Evolutionary conservation across 805 yeast species (phyloP).

Genomic region (Grigorovia transvaalensis): DNA sequence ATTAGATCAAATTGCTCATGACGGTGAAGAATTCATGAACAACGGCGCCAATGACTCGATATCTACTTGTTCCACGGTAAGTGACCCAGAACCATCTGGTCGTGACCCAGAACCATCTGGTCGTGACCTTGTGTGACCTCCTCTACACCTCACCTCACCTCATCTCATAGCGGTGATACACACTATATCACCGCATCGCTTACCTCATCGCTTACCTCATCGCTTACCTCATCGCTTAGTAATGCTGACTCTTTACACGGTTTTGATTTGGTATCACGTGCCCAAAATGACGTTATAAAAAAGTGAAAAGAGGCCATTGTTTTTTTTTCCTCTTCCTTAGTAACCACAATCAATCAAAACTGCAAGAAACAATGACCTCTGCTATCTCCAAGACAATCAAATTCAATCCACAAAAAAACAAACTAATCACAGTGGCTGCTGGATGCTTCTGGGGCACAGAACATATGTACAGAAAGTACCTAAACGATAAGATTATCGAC

Average conservation of each 20-base stretch:
- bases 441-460: constrained; percentile 90
- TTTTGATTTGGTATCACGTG: not conserved
- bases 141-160: too few relatives aligned
- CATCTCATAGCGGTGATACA: too few relatives aligned
- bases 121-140: too few relatives aligned
- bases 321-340: too few relatives aligned
- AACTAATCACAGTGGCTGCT: constrained; percentile 50
- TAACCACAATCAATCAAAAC: not conserved
- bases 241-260: too few relatives aligned
- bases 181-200: too few relatives aligned
- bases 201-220: too few relatives aligned
- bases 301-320: too few relatives aligned
- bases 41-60: not conserved
- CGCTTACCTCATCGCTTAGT: too few relatives aligned
- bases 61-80: not conserved
- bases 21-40: not conserved
- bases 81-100: not conserved
- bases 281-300: too few relatives aligned
- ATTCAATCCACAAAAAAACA: constrained; percentile 36
- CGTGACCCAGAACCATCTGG: not conserved
- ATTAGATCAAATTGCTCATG: not conserved
- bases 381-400: constrained; percentile 32
- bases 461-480: constrained; percentile 65
- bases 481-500: constrained; percentile 52
- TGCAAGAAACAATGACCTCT: constrained; percentile 9